Evolutionary conservation across 2,329 filamentous ascomycete genomes (phyloP).

Genomic region (Ilyonectria sp.): DNA sequence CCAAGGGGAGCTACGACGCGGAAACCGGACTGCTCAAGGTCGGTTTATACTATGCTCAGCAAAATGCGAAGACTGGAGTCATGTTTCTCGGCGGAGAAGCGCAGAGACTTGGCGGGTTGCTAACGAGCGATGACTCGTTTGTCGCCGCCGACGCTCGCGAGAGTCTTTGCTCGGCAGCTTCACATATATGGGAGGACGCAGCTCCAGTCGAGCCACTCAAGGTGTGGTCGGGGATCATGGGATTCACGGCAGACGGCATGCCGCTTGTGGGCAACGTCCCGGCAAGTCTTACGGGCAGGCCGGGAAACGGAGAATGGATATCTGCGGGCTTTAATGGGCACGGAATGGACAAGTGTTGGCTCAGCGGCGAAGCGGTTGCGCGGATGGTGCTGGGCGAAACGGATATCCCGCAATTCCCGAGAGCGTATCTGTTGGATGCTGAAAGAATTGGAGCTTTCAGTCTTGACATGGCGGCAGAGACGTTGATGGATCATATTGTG

Average conservation of each 20-base stretch:
- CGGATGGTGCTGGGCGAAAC: conserved; percentile 46
- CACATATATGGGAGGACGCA: conserved; percentile 49
- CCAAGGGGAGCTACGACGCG: conserved; percentile 62
- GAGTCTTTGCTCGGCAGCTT: conserved; percentile 55
- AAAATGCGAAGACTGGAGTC: conserved; percentile 53
- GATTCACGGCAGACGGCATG: conserved; percentile 60
- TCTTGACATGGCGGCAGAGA: conserved; percentile 31
- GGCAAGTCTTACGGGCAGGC: conserved; percentile 40
- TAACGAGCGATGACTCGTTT: conserved; percentile 60
- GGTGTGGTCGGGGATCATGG: conserved; percentile 66
- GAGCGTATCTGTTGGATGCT: conserved; percentile 29
- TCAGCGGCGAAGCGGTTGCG: conserved; percentile 59
- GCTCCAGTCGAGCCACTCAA: conserved; percentile 43
- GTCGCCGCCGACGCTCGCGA: conserved; percentile 53
- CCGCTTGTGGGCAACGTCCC: conserved; percentile 64
- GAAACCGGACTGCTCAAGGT: conserved; percentile 58
- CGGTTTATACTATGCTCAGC: conserved; percentile 46
- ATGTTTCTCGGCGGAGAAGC: conserved; percentile 69
- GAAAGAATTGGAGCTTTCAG: conserved; percentile 26
- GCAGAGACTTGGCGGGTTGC: conserved; percentile 55
- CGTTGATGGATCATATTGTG: conserved; percentile 35
- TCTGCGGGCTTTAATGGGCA: conserved; percentile 64
- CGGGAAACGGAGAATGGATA: conserved; percentile 59
- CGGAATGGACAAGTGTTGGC: conserved; percentile 67
- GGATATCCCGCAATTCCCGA: conserved; percentile 38